Base-by-base conservation (phyloP, 768 basidiomycete species). In the Lyophyllum semitale region DNA sequence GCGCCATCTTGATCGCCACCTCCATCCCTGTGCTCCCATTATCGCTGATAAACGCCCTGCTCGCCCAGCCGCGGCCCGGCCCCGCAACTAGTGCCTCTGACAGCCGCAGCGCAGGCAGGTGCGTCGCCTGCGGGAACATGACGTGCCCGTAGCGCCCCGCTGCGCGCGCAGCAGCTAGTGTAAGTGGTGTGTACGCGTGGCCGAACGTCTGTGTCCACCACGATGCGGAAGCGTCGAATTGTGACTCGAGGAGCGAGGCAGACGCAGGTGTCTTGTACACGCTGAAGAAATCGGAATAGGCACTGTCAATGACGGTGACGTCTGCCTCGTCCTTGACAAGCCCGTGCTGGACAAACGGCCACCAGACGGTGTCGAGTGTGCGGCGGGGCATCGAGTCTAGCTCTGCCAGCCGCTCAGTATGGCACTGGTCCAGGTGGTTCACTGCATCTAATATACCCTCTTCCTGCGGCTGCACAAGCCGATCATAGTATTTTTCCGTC, bases 201-300 rank as follows among this genome's bases (percentile, higher is more conserved):
- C 95, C 96, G 37, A 97, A 71, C 0, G 89, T 82, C 70, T 98
- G 96, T 0, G 95, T 98, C 94, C 96, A 98, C 96, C 96, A 98
- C 11, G 94, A 96, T 0, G 95, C 96, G 0, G 95, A 97, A 4
- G 91, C 88, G 64, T 98, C 95, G 60, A 94, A 83, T 60, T 91
- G 84, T 5, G 80, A 61, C 80, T 72, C 51, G 75, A 77, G 51
- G 70, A 84, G 48, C 42, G 49, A 53, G 11, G 59, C 55, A 4
- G 66, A 53, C 1, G 66, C 27, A 8, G 72, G 55, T n/a, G 66
- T 68, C 51, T 79, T 75, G 59, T 84, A 88, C 44, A 90, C 80
- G 59, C 85, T 89, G 74, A 98, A 97, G 67, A 87, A 87, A 72
- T 98, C 96, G 1, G 82, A 84, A 59, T 82, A 78, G 0, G 95